These are phyloP conservation scores for Pythium phragmiticola DNA, from an alignment of 352 stramenopile species.

Conservation along the genomic window DNA sequence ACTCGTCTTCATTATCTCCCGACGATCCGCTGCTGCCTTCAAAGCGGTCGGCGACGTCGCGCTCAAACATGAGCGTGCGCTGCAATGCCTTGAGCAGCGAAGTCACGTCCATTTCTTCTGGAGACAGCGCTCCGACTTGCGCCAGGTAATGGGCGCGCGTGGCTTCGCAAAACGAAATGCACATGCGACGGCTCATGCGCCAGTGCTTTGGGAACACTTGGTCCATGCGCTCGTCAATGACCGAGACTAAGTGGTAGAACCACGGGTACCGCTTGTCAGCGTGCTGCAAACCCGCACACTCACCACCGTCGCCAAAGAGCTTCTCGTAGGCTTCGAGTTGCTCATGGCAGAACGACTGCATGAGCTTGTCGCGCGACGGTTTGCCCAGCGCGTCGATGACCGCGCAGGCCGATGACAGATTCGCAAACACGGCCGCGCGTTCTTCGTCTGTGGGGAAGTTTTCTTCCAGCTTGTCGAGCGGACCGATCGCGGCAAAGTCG, in stretches of 20 bases:
- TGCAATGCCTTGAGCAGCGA: constrained; percentile 70
- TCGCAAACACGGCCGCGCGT: constrained; percentile 61
- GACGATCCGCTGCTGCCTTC: constrained; percentile 39
- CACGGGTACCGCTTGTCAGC: constrained; percentile 75
- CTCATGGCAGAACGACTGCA: constrained; percentile 69
- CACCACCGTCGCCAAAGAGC: constrained; percentile 57
- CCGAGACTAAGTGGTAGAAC: constrained; percentile 74
- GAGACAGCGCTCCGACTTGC: constrained; percentile 61
- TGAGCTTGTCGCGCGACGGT: constrained; percentile 63
- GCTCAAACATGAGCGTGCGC: constrained; percentile 78
- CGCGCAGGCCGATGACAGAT: constrained; percentile 60
- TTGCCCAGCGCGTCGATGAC: constrained; percentile 74
- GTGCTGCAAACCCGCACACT: constrained; percentile 52
- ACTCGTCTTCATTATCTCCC: constrained; percentile 58
- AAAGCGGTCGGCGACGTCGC: constrained; percentile 66
- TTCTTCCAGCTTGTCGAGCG: constrained; percentile 69
- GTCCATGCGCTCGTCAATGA: constrained; percentile 86
- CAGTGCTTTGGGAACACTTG: constrained; percentile 95
- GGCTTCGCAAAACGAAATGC: constrained; percentile 90
- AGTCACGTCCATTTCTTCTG: constrained; percentile 77
- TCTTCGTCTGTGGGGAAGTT: constrained; percentile 72
- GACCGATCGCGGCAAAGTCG: constrained; percentile 86
- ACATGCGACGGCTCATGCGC: constrained; percentile 93
- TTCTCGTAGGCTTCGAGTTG: constrained; percentile 65
- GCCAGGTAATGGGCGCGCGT: constrained; percentile 75